Conservation (phyloP, 306 rosid genomes). For the Hylodesmum podocarpum region DNA sequence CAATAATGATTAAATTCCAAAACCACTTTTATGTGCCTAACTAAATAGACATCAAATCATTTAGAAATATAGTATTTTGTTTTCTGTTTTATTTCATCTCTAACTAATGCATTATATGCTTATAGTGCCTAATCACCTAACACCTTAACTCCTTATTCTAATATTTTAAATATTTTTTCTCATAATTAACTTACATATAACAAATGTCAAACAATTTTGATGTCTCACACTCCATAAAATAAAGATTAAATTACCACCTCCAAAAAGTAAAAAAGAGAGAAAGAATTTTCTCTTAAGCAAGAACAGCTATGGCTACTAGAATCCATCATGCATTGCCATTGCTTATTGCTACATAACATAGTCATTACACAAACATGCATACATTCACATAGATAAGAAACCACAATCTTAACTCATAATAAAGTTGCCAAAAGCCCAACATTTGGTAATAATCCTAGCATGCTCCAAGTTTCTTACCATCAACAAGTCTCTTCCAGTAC, state of each 20-base stretch:
- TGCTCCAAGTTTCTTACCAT: conserved; percentile 55
- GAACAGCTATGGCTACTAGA: background rate
- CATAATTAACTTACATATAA: background rate
- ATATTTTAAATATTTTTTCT: too few relatives aligned
- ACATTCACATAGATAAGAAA: background rate
- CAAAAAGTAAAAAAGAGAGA: background rate
- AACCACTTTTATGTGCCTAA: too few relatives aligned
- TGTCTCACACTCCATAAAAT: background rate
- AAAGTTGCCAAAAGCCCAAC: background rate
- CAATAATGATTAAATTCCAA: too few relatives aligned
- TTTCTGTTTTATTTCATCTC: background rate
- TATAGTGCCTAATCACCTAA: background rate
- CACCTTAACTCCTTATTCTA: too few relatives aligned
- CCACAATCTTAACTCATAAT: background rate
- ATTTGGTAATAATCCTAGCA: conserved; percentile 47
- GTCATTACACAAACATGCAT: background rate
- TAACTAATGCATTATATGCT: background rate
- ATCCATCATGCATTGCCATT: background rate
- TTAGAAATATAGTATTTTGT: too few relatives aligned
- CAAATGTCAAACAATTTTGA: background rate
- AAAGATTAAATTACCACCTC: background rate
- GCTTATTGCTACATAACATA: background rate
- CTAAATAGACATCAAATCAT: too few relatives aligned
- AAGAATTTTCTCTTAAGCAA: background rate
- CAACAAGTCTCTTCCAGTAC: conserved; percentile 59